Base-by-base conservation (phyloP, 345 rosid genomes). In the Brassica carinata region DNA sequence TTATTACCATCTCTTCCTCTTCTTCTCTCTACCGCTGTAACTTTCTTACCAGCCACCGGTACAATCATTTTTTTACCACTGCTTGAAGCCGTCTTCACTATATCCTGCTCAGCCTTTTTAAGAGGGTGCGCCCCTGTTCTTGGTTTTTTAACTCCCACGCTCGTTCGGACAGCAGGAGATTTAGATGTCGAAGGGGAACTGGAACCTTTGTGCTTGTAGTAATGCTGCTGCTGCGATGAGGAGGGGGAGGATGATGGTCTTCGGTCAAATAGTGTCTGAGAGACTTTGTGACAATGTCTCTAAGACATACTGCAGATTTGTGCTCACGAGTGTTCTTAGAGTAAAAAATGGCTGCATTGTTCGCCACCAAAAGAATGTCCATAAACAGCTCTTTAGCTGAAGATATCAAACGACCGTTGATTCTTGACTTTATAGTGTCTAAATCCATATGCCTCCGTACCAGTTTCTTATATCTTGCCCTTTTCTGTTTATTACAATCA, bases 401-500 rank as follows among this genome's bases (percentile, higher is more conserved):
- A 8, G 81, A 71, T 65, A 87, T 79, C 55, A 82, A 75, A 19
- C 76, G 69, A 67, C 79, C 82, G 2, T 78, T 76, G 72, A 94
- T 89, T 79, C 90, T 87, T 10, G 93, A 86, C 77, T 87, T 87
- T 76, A 92, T 80, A 19, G 89, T 89, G 77, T 94, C 89, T 7
- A 94, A 79, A 81, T 94, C 98, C 87, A 88, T 82, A 85, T 90
- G 97, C 71, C 83, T 88, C 38, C 84, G 48, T 23, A 94, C 89
- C 87, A 91, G 76, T 85, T 87, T 92, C 90, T 90, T 92, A 84
- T 92, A 92, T 75, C 97, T 89, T 82, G 94, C 94, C 63, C 97
- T 89, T 77, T 92, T 94, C 98, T 92, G 92, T 75, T 33, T 36
- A 36, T 3, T n/a, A 23, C 15, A 40, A 67, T 74, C 65, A 82